Base-by-base conservation (phyloP, 345 rosid species). In the Alliaria petiolata region DNA sequence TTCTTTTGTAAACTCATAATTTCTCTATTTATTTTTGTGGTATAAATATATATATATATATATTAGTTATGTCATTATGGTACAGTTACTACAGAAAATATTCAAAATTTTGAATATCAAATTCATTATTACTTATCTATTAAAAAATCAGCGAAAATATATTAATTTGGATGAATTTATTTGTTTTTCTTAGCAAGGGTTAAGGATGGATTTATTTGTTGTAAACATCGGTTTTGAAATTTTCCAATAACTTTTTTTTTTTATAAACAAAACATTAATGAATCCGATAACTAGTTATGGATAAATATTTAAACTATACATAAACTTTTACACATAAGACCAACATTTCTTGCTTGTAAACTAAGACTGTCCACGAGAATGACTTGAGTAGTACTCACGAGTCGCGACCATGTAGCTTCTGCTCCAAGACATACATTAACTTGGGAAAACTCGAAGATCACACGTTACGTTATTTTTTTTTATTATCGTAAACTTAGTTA, bases 351-450 rank as follows among this genome's bases (percentile, higher is more conserved):
- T 65, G 77, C 77, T 72, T 72, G 59, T 46, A 9, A 65, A 72
- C 65, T 6, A 72, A 55, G 77, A 6, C 51, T 72, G 70, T 65
- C 65, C 16, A 46, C 35, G 43, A 72, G 25, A 65, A 72, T 55
- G 77, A 65, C 58, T 72, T 72, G 71, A 65, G 70, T 72, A 65
- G 51, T 46, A 72, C 43, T 72, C 77, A 72, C 58, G 65, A 72
- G 77, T 72, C 15, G 49, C 34, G 71, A 47, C 65, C 64, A 65
- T 57, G 25, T 46, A 72, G 68, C 71, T 72, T 72, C 65, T 72
- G 65, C 59, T 56, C 51, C 71, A 63, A 72, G 51, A 45, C 44
- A 64, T 16, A 56, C 58, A 64, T 26, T 65, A 55, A 20, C 44
- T 55, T 72, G 46, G 76, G 56, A 53, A 54, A 64, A 45, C 77